phyloP scores from a whole-genome alignment of 108 stramenopile species.

The Nitzschia sp. region DNA sequence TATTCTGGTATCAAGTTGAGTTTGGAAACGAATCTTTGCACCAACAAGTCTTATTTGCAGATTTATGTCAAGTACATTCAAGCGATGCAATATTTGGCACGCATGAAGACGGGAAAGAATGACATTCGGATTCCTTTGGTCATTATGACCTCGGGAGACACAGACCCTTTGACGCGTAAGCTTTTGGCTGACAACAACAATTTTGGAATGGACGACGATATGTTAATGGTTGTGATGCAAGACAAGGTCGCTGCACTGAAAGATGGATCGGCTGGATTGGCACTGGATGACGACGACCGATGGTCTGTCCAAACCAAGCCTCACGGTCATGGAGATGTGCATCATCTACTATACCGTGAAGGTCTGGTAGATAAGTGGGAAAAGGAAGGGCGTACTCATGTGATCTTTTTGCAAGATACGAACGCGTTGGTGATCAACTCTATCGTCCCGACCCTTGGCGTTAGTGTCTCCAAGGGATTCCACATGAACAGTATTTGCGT shows the following conservation, averaged over 20 bases:
- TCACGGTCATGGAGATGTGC: constrained; percentile 99
- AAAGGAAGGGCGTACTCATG: constrained; percentile 79
- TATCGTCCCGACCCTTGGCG: constrained; percentile 93
- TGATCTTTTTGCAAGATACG: constrained; percentile 99
- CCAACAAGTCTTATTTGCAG: constrained; percentile 75
- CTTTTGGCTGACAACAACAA: constrained; percentile 87
- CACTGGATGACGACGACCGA: constrained; percentile 75
- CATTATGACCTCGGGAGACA: constrained; percentile 99
- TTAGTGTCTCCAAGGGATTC: constrained; percentile 83
- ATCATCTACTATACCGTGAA: constrained; percentile 86
- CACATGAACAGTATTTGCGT: constrained; percentile 98
- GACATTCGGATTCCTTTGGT: constrained; percentile 87
- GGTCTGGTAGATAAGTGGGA: constrained; percentile 88
- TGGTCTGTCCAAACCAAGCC: constrained; percentile 96
- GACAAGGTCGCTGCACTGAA: constrained; percentile 95
- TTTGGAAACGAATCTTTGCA: constrained; percentile 80
- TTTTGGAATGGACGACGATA: constrained; percentile 89
- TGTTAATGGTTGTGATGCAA: constrained; percentile 83
- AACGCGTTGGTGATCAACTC: constrained; percentile 96
- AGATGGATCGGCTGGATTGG: constrained; percentile 87
- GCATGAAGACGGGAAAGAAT: constrained; percentile 52
- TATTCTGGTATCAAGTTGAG: constrained; percentile 98
- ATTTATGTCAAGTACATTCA: constrained; percentile 90
- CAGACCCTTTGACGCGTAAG: constrained; percentile 89
- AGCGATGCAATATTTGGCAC: constrained; percentile 89